phyloP scores from a whole-genome alignment of 2,329 filamentous ascomycete genomes.

The Pleurostoma richardsiae region DNA sequence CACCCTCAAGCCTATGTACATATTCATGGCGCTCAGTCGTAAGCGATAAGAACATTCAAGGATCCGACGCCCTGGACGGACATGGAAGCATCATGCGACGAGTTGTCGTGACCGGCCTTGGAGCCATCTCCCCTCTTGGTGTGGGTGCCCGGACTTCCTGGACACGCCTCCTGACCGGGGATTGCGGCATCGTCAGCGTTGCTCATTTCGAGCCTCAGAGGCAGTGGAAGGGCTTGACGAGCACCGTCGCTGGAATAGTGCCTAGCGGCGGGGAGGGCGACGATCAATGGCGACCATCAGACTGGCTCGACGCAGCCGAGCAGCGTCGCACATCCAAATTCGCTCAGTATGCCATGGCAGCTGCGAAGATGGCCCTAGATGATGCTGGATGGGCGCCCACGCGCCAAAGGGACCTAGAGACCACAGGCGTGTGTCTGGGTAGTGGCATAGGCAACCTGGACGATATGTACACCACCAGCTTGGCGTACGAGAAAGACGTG shows the following conservation, averaged over 20 bases:
- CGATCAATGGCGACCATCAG: conserved; percentile 42
- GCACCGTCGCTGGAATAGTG: conserved; percentile 79
- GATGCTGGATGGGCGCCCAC: conserved; percentile 74
- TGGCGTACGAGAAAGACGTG: conserved; percentile 71
- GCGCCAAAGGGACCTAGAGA: conserved; percentile 58
- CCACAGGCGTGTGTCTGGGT: conserved; percentile 85
- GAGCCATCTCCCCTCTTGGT: conserved; percentile 77
- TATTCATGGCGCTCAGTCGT: too few relatives aligned
- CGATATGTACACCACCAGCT: conserved; percentile 78
- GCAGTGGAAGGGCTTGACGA: conserved; percentile 69
- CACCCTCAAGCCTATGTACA: too few relatives aligned
- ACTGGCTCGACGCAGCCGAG: conserved; percentile 50
- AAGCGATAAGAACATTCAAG: too few relatives aligned
- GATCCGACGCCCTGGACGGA: conserved; percentile 7
- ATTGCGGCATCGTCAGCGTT: conserved; percentile 77
- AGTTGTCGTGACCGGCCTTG: conserved; percentile 80
- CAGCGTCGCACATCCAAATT: conserved; percentile 84
- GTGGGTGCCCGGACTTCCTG: conserved; percentile 75
- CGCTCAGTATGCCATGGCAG: conserved; percentile 85
- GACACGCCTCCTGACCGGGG: conserved; percentile 71
- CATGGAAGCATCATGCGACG: conserved; percentile 55
- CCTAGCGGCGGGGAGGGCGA: conserved; percentile 39
- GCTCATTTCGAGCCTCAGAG: conserved; percentile 49
- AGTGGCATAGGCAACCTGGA: conserved; percentile 95
- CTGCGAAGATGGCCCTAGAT: conserved; percentile 76